Percentiles rank a stretch among this genome's conserved stretches.
phyloP scores from a whole-genome alignment of 1,284 basidiomycete genomes.

The Ceratobasidium sp. region DNA sequence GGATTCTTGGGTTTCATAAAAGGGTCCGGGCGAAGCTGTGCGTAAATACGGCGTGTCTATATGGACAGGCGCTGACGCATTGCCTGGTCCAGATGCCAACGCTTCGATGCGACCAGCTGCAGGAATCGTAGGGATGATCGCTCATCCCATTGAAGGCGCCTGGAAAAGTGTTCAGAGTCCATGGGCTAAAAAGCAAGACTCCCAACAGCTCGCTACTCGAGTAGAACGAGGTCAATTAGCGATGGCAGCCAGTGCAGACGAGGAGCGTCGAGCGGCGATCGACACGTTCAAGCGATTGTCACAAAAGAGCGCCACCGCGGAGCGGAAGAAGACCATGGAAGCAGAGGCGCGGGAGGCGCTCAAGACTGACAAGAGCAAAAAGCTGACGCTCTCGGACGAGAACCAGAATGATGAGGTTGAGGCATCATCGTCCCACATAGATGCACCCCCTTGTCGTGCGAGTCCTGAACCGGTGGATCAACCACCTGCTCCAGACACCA shows the following conservation, averaged over 20 bases:
- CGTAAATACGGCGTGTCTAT: conserved; percentile 50
- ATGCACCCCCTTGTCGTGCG: not conserved
- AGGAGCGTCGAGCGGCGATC: conserved; percentile 58
- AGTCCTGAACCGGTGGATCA: not conserved
- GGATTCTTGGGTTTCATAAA: conserved; percentile 64
- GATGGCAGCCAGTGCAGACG: conserved; percentile 55
- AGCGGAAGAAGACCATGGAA: conserved; percentile 54
- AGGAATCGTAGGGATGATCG: conserved; percentile 62
- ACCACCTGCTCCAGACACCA: not conserved
- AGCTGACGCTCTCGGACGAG: conserved; percentile 25
- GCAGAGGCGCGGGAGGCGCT: conserved; percentile 32
- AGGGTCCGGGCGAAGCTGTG: conserved; percentile 64
- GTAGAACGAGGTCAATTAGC: conserved; percentile 59
- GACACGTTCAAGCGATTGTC: conserved; percentile 59
- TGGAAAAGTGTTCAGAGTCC: conserved; percentile 59
- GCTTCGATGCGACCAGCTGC: conserved; percentile 62
- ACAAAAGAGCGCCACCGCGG: conserved; percentile 52
- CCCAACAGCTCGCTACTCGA: conserved; percentile 57
- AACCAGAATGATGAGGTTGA: not conserved
- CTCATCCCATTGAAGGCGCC: conserved; percentile 62
- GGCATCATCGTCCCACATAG: not conserved
- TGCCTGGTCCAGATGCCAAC: conserved; percentile 58
- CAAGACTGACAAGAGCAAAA: conserved; percentile 27
- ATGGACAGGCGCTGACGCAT: not conserved
- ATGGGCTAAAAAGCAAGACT: conserved; percentile 55